Evolutionary conservation across 2,329 filamentous ascomycete genomes (phyloP).

Genomic region (Atkinsonella texensis): DNA sequence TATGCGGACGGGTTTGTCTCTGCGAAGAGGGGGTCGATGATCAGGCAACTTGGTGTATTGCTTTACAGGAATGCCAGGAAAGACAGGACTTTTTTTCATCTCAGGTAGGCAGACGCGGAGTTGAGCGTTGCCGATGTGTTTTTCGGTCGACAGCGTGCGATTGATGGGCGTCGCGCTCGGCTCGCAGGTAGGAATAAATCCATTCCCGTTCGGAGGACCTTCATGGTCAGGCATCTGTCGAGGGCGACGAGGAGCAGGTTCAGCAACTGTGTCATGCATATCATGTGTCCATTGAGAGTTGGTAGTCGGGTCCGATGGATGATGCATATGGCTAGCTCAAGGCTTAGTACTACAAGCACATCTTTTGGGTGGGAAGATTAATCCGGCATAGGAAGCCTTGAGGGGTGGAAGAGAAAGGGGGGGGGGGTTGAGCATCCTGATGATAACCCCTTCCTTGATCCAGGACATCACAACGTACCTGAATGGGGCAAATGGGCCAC

Average conservation of each 20-base stretch:
- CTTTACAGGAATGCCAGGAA: constrained; percentile 68
- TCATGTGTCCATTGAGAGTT: constrained; percentile 85
- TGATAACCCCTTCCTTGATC: background rate
- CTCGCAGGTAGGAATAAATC: constrained; percentile 42
- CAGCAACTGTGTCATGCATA: constrained; percentile 65
- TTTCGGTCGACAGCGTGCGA: constrained; percentile 70
- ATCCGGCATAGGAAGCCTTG: background rate
- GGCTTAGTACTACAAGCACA: constrained; percentile 17
- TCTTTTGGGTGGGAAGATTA: too few species aligned
- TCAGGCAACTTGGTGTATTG: constrained; percentile 91
- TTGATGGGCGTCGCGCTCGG: constrained; percentile 56
- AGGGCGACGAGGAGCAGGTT: constrained; percentile 30
- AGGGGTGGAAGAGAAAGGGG: constrained; percentile 1
- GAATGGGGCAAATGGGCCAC: constrained; percentile 45
- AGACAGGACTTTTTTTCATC: constrained; percentile 57
- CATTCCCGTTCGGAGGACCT: constrained; percentile 41
- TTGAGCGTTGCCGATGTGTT: constrained; percentile 71
- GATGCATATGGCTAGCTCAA: constrained; percentile 25
- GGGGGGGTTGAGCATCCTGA: background rate
- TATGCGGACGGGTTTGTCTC: constrained; percentile 93
- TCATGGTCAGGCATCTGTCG: constrained; percentile 33
- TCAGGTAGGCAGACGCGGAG: constrained; percentile 70
- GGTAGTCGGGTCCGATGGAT: constrained; percentile 47
- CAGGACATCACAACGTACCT: constrained; percentile 38
- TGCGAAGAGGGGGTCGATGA: constrained; percentile 82